A percentile compares a stretch with the other conserved stretches of the same genome.
These are phyloP conservation scores for Alternaria hordeiaustralica DNA, from an alignment of 2,329 filamentous ascomycete species.

Conservation along the genomic window DNA sequence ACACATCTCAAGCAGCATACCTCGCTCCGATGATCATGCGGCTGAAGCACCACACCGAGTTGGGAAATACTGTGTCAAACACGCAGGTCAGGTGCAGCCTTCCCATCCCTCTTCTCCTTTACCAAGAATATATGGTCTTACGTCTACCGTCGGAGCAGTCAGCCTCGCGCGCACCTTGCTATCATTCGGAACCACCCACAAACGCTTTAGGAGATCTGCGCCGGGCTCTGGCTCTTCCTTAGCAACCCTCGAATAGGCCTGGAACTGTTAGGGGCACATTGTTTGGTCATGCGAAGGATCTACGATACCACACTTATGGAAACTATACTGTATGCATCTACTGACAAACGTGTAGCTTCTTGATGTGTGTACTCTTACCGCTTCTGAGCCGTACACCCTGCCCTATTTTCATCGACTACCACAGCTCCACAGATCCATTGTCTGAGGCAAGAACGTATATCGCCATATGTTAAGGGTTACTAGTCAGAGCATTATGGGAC, in stretches of 20 bases:
- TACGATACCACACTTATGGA: not conserved
- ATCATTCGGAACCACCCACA: not conserved
- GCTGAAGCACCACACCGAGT: not conserved
- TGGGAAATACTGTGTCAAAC: not conserved
- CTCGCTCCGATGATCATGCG: not conserved
- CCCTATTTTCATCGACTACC: not conserved
- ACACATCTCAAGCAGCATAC: not conserved
- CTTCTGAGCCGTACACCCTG: not conserved
- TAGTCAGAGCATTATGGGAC: not conserved
- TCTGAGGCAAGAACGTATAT: not conserved
- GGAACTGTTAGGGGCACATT: not conserved
- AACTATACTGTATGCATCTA: not conserved
- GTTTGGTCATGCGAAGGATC: constrained; percentile 7
- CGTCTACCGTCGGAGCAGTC: not conserved
- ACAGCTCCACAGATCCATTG: not conserved
- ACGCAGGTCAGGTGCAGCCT: constrained; percentile 5
- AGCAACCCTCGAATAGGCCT: not conserved
- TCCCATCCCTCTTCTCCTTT: not conserved
- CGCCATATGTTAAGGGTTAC: not conserved
- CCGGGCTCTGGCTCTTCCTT: not conserved
- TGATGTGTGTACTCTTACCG: not conserved
- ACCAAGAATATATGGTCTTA: not conserved
- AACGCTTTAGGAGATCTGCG: not conserved
- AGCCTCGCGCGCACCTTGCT: not conserved
- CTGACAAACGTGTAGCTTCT: not conserved